These are phyloP conservation scores for Lomentospora prolificans DNA, from an alignment of 2,329 filamentous ascomycete species.

Conservation along the genomic window DNA sequence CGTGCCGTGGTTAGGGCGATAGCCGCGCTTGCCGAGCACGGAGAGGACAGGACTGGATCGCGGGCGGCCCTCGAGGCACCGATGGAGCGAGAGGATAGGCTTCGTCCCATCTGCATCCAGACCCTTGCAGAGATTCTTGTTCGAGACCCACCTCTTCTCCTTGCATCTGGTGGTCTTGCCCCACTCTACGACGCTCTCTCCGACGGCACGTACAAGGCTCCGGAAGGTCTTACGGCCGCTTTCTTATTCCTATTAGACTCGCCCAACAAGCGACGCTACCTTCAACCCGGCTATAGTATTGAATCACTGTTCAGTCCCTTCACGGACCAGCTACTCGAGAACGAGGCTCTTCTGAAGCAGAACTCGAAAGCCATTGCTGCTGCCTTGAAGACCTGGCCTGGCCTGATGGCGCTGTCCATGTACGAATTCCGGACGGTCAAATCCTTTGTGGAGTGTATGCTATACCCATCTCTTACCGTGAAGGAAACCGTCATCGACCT, in stretches of 20 bases:
- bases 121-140: conserved; percentile 88
- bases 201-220: conserved; percentile 85
- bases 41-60: conserved; percentile 56
- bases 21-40: conserved; percentile 80
- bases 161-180: conserved; percentile 74
- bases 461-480: conserved; percentile 44
- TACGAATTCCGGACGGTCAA: conserved; percentile 76
- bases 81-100: conserved; percentile 72
- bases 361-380: conserved; percentile 89
- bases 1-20: conserved; percentile 80
- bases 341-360: conserved; percentile 59
- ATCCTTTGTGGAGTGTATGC: conserved; percentile 61
- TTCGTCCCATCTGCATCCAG: conserved; percentile 84
- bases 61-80: conserved; percentile 50
- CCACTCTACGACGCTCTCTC: conserved; percentile 85
- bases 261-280: conserved; percentile 66
- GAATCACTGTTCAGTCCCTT: conserved; percentile 87
- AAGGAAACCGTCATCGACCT: conserved; percentile 79
- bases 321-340: conserved; percentile 65
- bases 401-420: conserved; percentile 78
- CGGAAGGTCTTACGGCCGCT: conserved; percentile 78
- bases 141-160: conserved; percentile 69
- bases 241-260: conserved; percentile 85
- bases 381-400: conserved; percentile 87
- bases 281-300: conserved; percentile 82